Evolutionary conservation across 306 rosid genomes (phyloP).

Genomic region (Gleditsia sinensis): DNA sequence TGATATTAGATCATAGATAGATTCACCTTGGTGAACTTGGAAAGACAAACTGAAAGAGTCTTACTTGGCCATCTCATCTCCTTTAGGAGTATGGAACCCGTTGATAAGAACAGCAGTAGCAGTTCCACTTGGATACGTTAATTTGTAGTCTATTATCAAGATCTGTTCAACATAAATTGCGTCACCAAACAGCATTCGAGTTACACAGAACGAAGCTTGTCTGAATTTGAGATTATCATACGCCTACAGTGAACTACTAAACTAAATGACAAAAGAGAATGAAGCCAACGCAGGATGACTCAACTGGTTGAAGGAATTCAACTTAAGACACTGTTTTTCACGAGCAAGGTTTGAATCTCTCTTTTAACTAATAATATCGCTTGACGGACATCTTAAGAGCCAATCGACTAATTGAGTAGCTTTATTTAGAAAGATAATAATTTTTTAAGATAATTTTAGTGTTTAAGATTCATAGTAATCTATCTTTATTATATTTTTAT

Average conservation of each 20-base stretch:
- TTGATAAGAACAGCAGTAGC: conserved; percentile 92
- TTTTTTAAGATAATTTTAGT: too few species aligned
- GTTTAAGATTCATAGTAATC: too few species aligned
- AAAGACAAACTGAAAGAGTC: conserved; percentile 22
- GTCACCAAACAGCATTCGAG: conserved; percentile 22
- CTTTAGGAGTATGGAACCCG: conserved; percentile 83
- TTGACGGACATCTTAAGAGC: too few species aligned
- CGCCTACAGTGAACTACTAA: background rate
- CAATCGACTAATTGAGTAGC: too few species aligned
- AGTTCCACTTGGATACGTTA: conserved; percentile 88
- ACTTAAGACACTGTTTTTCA: too few species aligned
- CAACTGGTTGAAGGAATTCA: too few species aligned
- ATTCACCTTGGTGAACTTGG: background rate
- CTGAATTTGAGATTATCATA: background rate
- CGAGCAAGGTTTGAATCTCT: too few species aligned
- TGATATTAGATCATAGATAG: conserved; percentile 22
- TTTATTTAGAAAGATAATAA: too few species aligned
- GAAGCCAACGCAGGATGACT: too few species aligned
- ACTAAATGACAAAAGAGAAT: background rate
- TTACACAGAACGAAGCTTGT: background rate
- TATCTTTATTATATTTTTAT: too few species aligned
- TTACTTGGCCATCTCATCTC: conserved; percentile 77
- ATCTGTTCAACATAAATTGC: conserved; percentile 54
- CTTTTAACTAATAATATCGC: too few species aligned
- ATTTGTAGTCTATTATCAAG: conserved; percentile 77